Base-by-base conservation (phyloP, 352 stramenopile genomes). In the Phytophthora multivora region DNA sequence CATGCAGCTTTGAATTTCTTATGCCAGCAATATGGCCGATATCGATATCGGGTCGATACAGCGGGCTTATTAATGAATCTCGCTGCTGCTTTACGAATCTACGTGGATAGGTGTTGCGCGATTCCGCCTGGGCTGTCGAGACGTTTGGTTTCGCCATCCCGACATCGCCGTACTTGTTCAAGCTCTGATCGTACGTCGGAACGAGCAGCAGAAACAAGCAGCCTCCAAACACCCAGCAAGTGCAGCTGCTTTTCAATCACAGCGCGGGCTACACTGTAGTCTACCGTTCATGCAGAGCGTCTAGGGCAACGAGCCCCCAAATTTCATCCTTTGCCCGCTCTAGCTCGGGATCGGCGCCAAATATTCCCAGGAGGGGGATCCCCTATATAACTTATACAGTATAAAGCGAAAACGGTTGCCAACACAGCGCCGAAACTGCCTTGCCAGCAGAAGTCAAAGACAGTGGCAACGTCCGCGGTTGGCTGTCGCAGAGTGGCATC, bases 191-290 rank as follows among this genome's bases (percentile, higher is more conserved):
- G 9, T n/a, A 55, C 42, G 33, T 69, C 54, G 61, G 61, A 64
- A 64, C 46, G 40, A 65, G 46, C 40, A 19, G 13, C 54, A 65
- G 61, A 69, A 69, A 69, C 46, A 69, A 59, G 61, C 53, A 59
- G 39, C n/a, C 26, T 39, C 42, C 35, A 55, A 51, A 54, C 53
- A 56, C 56, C 50, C 58, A 66, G 19, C 33, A 50, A 12, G 50
- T 69, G 40, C 61, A 69, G 53, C 61, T 69, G 61, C 54, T 69
- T 65, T 64, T 46, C 12, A 23, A 19, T 28, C 21, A 48, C 51
- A 21, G 21, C 21, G 3, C 13, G 0, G 19, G 1, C 12, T 25
- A 1, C 15, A n/a, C n/a, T n/a, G n/a, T n/a, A n/a, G n/a, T n/a
- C n/a, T 40, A 16, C 31, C n/a, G 31, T 23, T 4, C 21, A 23